Conservation (phyloP, 495 filamentous ascomycete species). For the Aspergillus biplanus region DNA sequence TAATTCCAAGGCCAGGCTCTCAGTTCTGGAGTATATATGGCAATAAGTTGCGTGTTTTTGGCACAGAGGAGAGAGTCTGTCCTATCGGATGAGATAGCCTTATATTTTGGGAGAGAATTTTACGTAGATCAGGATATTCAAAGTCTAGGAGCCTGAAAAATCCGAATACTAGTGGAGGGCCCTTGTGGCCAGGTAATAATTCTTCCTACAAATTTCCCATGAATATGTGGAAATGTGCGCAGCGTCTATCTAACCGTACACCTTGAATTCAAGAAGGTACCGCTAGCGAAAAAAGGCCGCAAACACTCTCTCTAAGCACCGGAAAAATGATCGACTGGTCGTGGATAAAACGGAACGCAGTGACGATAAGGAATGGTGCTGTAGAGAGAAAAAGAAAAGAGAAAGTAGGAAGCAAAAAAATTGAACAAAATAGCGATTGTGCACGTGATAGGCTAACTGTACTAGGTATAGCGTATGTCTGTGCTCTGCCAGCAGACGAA, state of each 20-base stretch:
- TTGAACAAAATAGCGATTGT: slow-evolving; percentile 14
- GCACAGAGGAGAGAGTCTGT: slow-evolving; percentile 60
- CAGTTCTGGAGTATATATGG: slow-evolving; percentile 65
- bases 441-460: slow-evolving; percentile 40
- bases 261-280: slow-evolving; percentile 65
- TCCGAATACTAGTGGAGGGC: too few species aligned
- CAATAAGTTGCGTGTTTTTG: slow-evolving; percentile 70
- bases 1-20: slow-evolving; percentile 54
- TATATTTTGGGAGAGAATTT: background rate
- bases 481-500: slow-evolving; percentile 9
- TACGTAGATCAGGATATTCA: background rate
- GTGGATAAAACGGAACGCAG: slow-evolving; percentile 47
- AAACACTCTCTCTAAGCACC: slow-evolving; percentile 59
- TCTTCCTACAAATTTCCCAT: too few species aligned
- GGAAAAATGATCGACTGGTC: slow-evolving; percentile 65
- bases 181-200: too few species aligned
- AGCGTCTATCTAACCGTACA: slow-evolving; percentile 73
- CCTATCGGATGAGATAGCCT: slow-evolving; percentile 27
- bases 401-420: slow-evolving; percentile 21
- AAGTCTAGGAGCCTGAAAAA: too few species aligned
- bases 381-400: slow-evolving; percentile 38
- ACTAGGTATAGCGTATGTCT: slow-evolving; percentile 25
- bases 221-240: slow-evolving; percentile 48
- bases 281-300: slow-evolving; percentile 72
- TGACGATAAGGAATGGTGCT: slow-evolving; percentile 70